Evolutionary conservation across 1,284 basidiomycete species (phyloP), one percentile per base, ranked within the genome.

Genomic region (Ganoderma multipileum): DNA sequence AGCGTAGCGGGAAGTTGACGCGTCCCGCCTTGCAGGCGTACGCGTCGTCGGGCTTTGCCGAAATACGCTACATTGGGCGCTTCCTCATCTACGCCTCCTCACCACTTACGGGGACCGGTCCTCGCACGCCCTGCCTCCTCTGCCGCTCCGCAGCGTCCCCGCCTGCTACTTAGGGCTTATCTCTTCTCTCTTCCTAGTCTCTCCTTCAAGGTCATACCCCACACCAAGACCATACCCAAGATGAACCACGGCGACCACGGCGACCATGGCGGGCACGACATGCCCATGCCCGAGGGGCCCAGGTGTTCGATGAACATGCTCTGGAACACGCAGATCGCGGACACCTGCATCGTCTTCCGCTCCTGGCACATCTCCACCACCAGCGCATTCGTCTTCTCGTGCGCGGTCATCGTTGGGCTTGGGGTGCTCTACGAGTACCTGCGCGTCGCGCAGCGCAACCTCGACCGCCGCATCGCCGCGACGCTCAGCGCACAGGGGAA

Each of bases 341-440:
- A 93, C 79, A 93, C 91, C 55, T 93, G 91, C 80, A 83, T 93
- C 79, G 88, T 93, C 79, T 93, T 94, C 81, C 81, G 77, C 23
- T 83, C 84, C 69, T 93, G 92, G 92, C 92, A 93, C 80, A 87
- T 94, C 73, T 81, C 77, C 71, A 86, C 88, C n/a, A 81, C 78
- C 65, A 69, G 81, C 67, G 77, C 81, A 41, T 92, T 94, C 76
- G 73, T 89, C 67, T 72, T 90, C 69, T 93, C 91, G 28, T 89
- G 87, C 77, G 59, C 89, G 68, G 85, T 81, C 68, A 89, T 95
- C 79, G 82, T 90, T 67, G 81, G 80, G 2, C 85, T 94, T 42
- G 87, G 91, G 63, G 80, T 92, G n/a, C 80, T 89, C 71, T 94
- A 89, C 79, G 93, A 94, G 76, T 94, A 91, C 79, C 84, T 94